A percentile compares a stretch with the other conserved stretches of the same genome.
phyloP scores from a whole-genome alignment of 1,139 yeast genomes.

The Yamadazyma aaseri region DNA sequence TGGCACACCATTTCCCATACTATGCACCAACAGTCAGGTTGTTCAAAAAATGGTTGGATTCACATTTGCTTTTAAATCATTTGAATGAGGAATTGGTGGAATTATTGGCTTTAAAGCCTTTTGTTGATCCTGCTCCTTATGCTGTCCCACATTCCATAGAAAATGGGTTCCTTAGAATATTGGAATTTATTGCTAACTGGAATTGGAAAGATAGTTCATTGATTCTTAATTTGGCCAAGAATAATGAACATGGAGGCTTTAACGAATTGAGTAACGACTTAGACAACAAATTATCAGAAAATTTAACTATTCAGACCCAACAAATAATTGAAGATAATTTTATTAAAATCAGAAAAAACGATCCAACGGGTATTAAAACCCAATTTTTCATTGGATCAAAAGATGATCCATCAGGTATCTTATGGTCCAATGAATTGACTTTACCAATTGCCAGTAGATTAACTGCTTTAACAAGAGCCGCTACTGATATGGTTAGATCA shows the following conservation, averaged over 20 bases:
- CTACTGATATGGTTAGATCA: slow-evolving; percentile 50
- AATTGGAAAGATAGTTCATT: slow-evolving; percentile 91
- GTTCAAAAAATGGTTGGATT: slow-evolving; percentile 85
- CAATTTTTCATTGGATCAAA: slow-evolving; percentile 82
- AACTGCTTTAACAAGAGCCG: slow-evolving; percentile 83
- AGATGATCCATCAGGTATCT: slow-evolving; percentile 77
- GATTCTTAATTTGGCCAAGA: slow-evolving; percentile 67
- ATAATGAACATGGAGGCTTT: slow-evolving; percentile 22
- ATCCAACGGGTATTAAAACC: slow-evolving; percentile 76
- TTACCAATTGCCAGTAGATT: slow-evolving; percentile 83
- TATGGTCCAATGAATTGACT: slow-evolving; percentile 73
- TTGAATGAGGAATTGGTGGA: slow-evolving; percentile 79
- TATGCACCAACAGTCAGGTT: slow-evolving; percentile 80
- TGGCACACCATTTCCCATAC: slow-evolving; percentile 71
- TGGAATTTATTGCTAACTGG: slow-evolving; percentile 77
- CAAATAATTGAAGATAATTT: slow-evolving; percentile 67
- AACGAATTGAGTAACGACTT: slow-evolving; percentile 19
- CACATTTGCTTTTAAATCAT: slow-evolving; percentile 64
- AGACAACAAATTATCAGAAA: slow-evolving; percentile 50
- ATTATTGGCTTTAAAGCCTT: slow-evolving; percentile 76
- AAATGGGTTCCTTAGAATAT: slow-evolving; percentile 75
- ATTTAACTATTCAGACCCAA: slow-evolving; percentile 58
- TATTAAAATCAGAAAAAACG: slow-evolving; percentile 62
- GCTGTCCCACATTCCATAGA: slow-evolving; percentile 74
- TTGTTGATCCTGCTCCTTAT: slow-evolving; percentile 84